Base-by-base conservation (phyloP, 805 yeast species). In the Ogataea corticis region DNA sequence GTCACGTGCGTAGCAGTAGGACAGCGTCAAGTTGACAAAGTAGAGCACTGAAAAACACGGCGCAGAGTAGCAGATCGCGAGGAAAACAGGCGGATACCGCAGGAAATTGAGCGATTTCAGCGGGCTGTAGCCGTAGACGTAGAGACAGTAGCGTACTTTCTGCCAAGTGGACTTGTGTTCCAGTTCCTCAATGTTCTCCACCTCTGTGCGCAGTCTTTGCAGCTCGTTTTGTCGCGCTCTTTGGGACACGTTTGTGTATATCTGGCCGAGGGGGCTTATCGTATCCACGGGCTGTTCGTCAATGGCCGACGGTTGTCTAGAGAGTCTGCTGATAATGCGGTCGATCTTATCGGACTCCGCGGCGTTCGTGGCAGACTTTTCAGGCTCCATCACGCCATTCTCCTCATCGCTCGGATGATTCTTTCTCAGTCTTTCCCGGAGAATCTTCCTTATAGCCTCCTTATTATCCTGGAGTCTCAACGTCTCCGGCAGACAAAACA, bases 401-500 rank as follows among this genome's bases (percentile, higher is more conserved):
- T 55, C 57, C 33, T 48, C 51, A 31, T 56, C 60, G 6, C 27
- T 21, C 1, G 56, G 40, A 3, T 31, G 30, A 7, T 41, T 38
- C 32, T 47, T 32, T 17, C 50, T 44, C 49, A 47, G 42, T 45
- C 74, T 60, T 42, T 73, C 73, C 13, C 70, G 65, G 38, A 80
- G 61, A 37, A 76, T 66, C 18, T 71, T 66, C 28, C 75, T 69
- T 16, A 82, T 69, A 2, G 78, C 79, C 4, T 80, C 80, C 51
- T 76, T 68, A 14, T 80, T 80, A 41, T 83, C 87, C 33, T 79
- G 79, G 33, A 71, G 70, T 42, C 91, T 70, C 35, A 88, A 68
- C 0, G 97, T 90, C 59, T 90, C 97, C 1, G 97, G 97, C 14
- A 89, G 68, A 4, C 75, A 67, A 38, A 85, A 72, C 5, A 79